Evolutionary conservation across 2,329 filamentous ascomycete species (phyloP).

Genomic region (Ilyonectria mors-panacis): DNA sequence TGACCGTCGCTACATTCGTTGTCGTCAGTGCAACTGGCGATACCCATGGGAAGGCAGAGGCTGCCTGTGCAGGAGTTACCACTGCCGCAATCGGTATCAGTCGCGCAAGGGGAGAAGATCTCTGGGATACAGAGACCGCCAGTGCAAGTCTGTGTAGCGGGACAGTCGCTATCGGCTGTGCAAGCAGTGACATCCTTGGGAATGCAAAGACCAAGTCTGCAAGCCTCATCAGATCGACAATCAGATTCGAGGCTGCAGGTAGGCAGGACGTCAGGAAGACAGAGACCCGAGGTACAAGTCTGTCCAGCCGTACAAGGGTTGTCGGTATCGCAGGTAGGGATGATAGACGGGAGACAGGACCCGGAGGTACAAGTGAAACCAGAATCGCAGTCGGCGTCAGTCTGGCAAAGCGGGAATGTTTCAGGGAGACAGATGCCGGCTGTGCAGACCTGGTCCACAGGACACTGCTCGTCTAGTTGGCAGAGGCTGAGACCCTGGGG

Average conservation of each 20-base stretch:
- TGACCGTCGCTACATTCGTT: slow-evolving; percentile 7
- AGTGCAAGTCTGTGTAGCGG: slow-evolving; percentile 8
- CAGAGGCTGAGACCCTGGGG: slow-evolving; percentile 7
- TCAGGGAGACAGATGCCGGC: slow-evolving; percentile 22
- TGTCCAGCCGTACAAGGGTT: slow-evolving; percentile 7
- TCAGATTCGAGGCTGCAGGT: not conserved
- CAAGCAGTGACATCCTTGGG: slow-evolving; percentile 4
- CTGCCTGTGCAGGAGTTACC: slow-evolving; percentile 10
- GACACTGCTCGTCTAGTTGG: slow-evolving; percentile 5
- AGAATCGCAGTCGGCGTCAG: slow-evolving; percentile 8
- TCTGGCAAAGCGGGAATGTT: slow-evolving; percentile 20
- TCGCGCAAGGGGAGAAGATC: slow-evolving; percentile 9
- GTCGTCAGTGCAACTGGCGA: slow-evolving; percentile 8
- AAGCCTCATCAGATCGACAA: slow-evolving; percentile 18
- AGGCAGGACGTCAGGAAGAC: slow-evolving; percentile 10
- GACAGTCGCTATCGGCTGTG: slow-evolving; percentile 7
- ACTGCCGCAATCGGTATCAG: slow-evolving; percentile 4
- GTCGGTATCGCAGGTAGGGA: slow-evolving; percentile 6
- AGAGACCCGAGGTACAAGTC: slow-evolving; percentile 15
- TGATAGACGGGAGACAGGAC: slow-evolving; percentile 10
- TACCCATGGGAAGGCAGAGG: slow-evolving; percentile 16
- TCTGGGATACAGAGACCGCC: slow-evolving; percentile 19
- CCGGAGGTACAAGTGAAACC: slow-evolving; percentile 7
- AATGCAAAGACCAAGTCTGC: slow-evolving; percentile 22
- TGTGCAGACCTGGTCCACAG: slow-evolving; percentile 9